Conservation (phyloP, 2,329 filamentous ascomycete species). For the Chaetomiaceae sp. region DNA sequence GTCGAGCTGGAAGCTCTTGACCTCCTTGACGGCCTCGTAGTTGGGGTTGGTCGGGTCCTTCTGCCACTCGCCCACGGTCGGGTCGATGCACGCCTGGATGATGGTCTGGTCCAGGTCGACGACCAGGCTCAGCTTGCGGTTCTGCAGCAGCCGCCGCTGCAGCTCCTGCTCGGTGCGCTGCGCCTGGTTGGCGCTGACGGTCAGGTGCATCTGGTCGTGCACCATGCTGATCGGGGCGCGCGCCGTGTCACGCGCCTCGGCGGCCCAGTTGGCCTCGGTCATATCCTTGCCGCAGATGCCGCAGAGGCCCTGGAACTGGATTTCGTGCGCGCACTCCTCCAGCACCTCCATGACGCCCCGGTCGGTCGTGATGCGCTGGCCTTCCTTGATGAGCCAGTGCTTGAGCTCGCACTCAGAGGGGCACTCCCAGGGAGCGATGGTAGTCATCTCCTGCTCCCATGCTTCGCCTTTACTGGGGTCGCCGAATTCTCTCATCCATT, state of each 20-base stretch:
- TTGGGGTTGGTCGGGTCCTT: conserved; percentile 84
- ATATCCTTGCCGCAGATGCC: conserved; percentile 93
- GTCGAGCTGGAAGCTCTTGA: conserved; percentile 85
- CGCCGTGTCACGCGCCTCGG: conserved; percentile 70
- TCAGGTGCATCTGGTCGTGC: conserved; percentile 83
- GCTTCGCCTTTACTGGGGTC: conserved; percentile 58
- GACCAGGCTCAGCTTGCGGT: conserved; percentile 84
- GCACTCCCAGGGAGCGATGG: conserved; percentile 72
- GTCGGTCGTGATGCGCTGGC: conserved; percentile 58
- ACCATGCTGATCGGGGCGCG: conserved; percentile 93
- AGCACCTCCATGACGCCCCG: conserved; percentile 68
- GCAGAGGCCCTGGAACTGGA: conserved; percentile 88
- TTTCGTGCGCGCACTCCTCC: conserved; percentile 84
- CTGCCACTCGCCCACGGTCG: conserved; percentile 95
- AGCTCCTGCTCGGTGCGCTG: conserved; percentile 77
- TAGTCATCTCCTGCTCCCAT: conserved; percentile 64
- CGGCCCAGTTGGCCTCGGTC: conserved; percentile 84
- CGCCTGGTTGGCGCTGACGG: conserved; percentile 79
- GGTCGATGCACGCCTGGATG: conserved; percentile 96
- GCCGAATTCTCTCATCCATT: conserved; percentile 70
- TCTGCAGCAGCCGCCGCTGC: conserved; percentile 74
- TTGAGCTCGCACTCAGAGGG: conserved; percentile 75
- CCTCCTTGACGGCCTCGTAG: conserved; percentile 82
- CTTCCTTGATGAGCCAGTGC: conserved; percentile 69
- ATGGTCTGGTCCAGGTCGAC: conserved; percentile 98